phyloP scores from a whole-genome alignment of 2,329 filamentous ascomycete genomes.

The Fonsecaea pugnacius region DNA sequence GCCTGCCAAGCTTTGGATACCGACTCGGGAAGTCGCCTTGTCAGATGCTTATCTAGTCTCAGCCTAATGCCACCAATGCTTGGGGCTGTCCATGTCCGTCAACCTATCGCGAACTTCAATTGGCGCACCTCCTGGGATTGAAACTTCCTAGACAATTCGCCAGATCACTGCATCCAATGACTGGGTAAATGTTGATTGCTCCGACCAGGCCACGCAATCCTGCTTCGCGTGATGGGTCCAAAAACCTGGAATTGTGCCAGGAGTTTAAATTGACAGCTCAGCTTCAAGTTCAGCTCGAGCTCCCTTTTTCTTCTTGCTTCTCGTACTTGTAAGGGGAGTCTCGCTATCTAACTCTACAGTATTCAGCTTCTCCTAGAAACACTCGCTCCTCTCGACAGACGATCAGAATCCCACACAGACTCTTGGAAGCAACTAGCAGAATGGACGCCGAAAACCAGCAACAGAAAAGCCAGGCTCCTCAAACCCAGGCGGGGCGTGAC shows the following conservation, averaged over 20 bases:
- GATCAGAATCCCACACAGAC: neutral
- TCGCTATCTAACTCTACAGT: neutral
- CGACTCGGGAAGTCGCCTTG: neutral
- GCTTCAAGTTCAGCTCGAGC: neutral
- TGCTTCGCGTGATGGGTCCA: neutral
- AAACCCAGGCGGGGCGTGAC: constrained; percentile 1
- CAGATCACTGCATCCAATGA: neutral
- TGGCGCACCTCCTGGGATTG: neutral
- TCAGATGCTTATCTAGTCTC: neutral
- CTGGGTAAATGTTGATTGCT: neutral
- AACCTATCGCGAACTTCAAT: neutral
- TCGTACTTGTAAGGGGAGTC: neutral
- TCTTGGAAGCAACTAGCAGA: neutral
- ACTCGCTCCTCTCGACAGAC: neutral
- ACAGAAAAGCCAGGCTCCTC: constrained; percentile 17
- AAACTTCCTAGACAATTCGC: neutral
- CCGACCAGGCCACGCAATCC: constrained; percentile 2
- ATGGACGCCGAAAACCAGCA: constrained; percentile 22
- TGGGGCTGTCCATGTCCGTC: neutral
- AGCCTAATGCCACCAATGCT: neutral
- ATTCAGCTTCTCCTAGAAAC: neutral
- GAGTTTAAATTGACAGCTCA: constrained; percentile 11
- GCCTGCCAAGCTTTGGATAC: neutral
- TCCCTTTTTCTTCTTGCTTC: neutral
- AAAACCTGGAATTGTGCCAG: constrained; percentile 8